Conservation (phyloP, 768 basidiomycete species). For the Phlegmacium glaucopus region DNA sequence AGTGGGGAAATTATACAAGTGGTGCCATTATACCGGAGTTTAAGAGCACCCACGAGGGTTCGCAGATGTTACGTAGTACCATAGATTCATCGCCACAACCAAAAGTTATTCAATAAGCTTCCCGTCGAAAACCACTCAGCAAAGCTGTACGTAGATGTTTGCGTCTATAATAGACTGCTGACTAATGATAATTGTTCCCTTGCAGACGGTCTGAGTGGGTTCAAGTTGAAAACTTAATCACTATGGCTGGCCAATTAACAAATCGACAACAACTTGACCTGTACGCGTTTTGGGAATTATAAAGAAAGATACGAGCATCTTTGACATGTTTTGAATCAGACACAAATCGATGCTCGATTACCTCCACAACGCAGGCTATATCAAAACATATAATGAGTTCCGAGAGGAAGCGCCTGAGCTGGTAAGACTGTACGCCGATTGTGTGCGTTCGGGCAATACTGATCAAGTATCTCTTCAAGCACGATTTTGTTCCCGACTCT, state of each 20-base stretch:
- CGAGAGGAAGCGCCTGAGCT: constrained; percentile 24
- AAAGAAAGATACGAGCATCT: background rate
- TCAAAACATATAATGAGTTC: constrained; percentile 51
- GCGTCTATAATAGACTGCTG: too few relatives aligned
- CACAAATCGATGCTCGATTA: constrained; percentile 84
- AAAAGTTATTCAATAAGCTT: too few relatives aligned
- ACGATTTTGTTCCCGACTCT: constrained; percentile 76
- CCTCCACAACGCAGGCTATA: constrained; percentile 63
- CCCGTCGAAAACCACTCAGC: too few relatives aligned
- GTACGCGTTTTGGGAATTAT: constrained; percentile 15
- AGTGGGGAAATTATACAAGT: too few relatives aligned
- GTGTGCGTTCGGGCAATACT: constrained; percentile 5
- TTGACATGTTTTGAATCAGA: constrained; percentile 32
- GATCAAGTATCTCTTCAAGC: constrained; percentile 45
- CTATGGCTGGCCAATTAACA: constrained; percentile 25
- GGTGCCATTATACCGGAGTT: too few relatives aligned
- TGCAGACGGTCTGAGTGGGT: too few relatives aligned
- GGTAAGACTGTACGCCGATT: constrained; percentile 15
- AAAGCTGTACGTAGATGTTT: too few relatives aligned
- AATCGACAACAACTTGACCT: constrained; percentile 27
- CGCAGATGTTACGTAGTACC: too few relatives aligned
- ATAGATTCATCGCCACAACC: too few relatives aligned
- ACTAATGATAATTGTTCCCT: too few relatives aligned
- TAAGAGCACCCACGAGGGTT: too few relatives aligned
- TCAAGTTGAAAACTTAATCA: background rate